Evolutionary conservation across 2,329 filamentous ascomycete species (phyloP).

Genomic region (Pseudocercospora fuligena): DNA sequence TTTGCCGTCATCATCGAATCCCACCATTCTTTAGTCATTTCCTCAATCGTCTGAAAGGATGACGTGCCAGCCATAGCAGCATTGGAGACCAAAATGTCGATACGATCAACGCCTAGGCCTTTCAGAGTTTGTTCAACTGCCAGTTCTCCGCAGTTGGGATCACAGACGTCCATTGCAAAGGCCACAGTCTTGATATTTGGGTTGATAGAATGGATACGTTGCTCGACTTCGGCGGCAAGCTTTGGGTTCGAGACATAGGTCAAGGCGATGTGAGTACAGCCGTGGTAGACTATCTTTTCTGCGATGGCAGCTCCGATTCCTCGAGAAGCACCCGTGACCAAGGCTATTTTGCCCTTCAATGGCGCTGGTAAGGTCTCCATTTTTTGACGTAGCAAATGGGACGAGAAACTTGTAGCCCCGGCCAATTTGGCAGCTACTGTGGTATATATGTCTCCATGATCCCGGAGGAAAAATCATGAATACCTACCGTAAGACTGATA

Average conservation of each 20-base stretch:
- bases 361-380: too few relatives aligned
- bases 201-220: constrained; percentile 13
- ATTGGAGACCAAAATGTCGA: constrained; percentile 22
- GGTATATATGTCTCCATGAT: too few relatives aligned
- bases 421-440: too few relatives aligned
- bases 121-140: constrained; percentile 17
- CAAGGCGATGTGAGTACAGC: constrained; percentile 23
- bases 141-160: constrained; percentile 10
- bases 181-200: constrained; percentile 21
- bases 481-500: too few relatives aligned
- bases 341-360: too few relatives aligned
- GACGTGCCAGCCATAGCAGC: constrained; percentile 12
- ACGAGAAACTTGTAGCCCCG: too few relatives aligned
- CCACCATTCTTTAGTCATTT: constrained; percentile 15
- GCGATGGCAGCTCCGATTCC: constrained; percentile 25
- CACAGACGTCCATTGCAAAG: constrained; percentile 12
- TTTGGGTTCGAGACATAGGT: constrained; percentile 22
- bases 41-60: constrained; percentile 4
- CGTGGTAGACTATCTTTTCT: constrained; percentile 15
- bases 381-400: too few relatives aligned
- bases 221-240: constrained; percentile 15
- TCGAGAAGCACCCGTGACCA: neutral
- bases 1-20: constrained; percentile 16
- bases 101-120: constrained; percentile 19
- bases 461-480: too few relatives aligned